Evolutionary conservation across 139 green algal genomes (phyloP), one percentile per base, ranked within the genome.

Genomic region (Gonium pectorale): DNA sequence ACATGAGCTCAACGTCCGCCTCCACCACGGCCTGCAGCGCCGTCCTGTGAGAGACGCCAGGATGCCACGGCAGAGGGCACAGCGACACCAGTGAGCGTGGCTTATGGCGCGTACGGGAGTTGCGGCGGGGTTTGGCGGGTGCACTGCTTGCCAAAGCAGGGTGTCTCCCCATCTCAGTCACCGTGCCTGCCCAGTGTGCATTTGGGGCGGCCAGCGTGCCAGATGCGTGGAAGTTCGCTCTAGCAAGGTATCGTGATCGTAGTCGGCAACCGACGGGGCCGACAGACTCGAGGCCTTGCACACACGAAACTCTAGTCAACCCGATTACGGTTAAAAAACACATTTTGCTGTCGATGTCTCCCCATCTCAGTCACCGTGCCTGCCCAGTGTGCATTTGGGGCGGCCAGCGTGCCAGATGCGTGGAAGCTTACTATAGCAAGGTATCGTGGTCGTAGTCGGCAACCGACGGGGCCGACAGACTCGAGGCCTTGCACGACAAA

Each of bases 1-100:
- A 67, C 93, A 98, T 96, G 0, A 99, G 93, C 92, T 99, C 94
- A 69, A 97, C 89, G 79, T 99, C 97, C 2, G 98, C 97, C 38
- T 95, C 94, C 67, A 99, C 95, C 59, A 99, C 97, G 38, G 96
- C 94, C 81, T 93, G 46, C 67, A 97, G 63, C 46, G 93, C 93
- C 29, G 90, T 91, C 64, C 79, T 85, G 79, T 9, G 46, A 7
- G 44, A 31, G 49, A n/a, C n/a, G n/a, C n/a, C n/a, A n/a, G n/a
- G n/a, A n/a, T n/a, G n/a, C n/a, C n/a, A n/a, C n/a, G n/a, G n/a
- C n/a, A n/a, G n/a, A n/a, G n/a, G n/a, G n/a, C n/a, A n/a, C n/a
- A n/a, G n/a, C n/a, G n/a, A n/a, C n/a, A n/a, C n/a, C n/a, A n/a
- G n/a, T n/a, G n/a, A n/a, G n/a, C n/a, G n/a, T n/a, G n/a, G n/a